phyloP scores from a whole-genome alignment of 2,329 filamentous ascomycete species.

The Esteya vermicola region DNA sequence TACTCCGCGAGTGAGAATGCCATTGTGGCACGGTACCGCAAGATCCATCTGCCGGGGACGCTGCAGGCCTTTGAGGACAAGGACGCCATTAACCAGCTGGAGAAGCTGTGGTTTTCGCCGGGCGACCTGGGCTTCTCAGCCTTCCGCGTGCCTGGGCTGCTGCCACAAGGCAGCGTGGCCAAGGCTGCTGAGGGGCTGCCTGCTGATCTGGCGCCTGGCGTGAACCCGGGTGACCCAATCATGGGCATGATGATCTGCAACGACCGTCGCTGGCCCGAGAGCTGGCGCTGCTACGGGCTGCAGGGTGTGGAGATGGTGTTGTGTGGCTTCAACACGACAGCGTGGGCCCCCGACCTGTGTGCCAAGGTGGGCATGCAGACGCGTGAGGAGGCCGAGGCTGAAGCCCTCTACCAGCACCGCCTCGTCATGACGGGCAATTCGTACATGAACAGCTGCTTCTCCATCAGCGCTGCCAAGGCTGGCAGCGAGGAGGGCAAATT shows the following conservation, averaged over 20 bases:
- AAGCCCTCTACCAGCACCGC: slow-evolving; percentile 32
- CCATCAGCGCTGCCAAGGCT: slow-evolving; percentile 29
- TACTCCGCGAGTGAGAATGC: slow-evolving; percentile 28
- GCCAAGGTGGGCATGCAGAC: slow-evolving; percentile 28
- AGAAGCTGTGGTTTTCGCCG: slow-evolving; percentile 39
- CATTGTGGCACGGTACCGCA: slow-evolving; percentile 37
- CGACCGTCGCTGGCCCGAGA: slow-evolving; percentile 36
- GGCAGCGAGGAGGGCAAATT: slow-evolving; percentile 32
- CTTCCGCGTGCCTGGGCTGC: slow-evolving; percentile 33
- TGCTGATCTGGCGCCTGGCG: too few species aligned
- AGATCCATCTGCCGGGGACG: slow-evolving; percentile 39
- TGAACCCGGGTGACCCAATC: slow-evolving; percentile 32
- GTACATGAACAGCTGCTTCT: slow-evolving; percentile 37
- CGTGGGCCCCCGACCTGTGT: slow-evolving; percentile 28
- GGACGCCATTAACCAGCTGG: slow-evolving; percentile 33
- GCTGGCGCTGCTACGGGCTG: slow-evolving; percentile 33
- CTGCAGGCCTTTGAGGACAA: slow-evolving; percentile 33
- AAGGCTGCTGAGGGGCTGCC: not conserved
- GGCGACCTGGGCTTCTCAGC: slow-evolving; percentile 38
- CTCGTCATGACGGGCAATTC: slow-evolving; percentile 34
- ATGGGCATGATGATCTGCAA: slow-evolving; percentile 41
- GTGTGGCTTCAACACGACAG: slow-evolving; percentile 32
- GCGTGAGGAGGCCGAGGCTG: slow-evolving; percentile 21
- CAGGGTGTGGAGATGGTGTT: slow-evolving; percentile 32
- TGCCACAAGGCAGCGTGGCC: slow-evolving; percentile 23